phyloP scores from a whole-genome alignment of 169 alveolate species.

The Cryptosporidium viatorum region DNA sequence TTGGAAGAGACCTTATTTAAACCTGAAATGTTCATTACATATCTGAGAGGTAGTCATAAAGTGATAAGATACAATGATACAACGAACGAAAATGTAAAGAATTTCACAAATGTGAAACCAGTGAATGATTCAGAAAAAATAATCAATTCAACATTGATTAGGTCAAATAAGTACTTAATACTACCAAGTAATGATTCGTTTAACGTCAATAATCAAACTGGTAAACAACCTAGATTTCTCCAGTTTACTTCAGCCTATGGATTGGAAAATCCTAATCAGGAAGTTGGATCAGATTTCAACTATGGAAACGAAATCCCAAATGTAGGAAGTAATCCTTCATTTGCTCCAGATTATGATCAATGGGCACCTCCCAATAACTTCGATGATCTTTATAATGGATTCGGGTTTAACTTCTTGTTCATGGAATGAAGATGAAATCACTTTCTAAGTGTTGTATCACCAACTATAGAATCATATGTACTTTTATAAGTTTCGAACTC shows the following conservation, averaged over 20 bases:
- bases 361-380: not conserved
- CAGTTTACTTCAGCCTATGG: conserved; percentile 52
- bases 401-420: not conserved
- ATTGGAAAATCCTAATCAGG: not conserved
- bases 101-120: not conserved
- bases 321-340: not conserved
- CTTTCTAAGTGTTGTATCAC: not conserved
- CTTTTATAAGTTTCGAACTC: conserved; percentile 9
- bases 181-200: not conserved
- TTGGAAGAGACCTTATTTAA: not conserved
- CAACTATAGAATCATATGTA: not conserved
- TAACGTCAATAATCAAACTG: not conserved
- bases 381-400: not conserved
- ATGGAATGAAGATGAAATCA: not conserved
- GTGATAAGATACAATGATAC: not conserved
- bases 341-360: not conserved
- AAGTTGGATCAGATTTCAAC: not conserved
- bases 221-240: conserved; percentile 6
- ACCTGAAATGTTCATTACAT: conserved; percentile 18
- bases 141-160: conserved; percentile 3
- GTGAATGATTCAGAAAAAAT: conserved; percentile 11
- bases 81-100: not conserved
- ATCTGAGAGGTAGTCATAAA: conserved; percentile 48
- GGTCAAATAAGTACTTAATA: not conserved
- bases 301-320: not conserved